phyloP scores from a whole-genome alignment of 345 rosid species.

The Bruguiera sexangula region DNA sequence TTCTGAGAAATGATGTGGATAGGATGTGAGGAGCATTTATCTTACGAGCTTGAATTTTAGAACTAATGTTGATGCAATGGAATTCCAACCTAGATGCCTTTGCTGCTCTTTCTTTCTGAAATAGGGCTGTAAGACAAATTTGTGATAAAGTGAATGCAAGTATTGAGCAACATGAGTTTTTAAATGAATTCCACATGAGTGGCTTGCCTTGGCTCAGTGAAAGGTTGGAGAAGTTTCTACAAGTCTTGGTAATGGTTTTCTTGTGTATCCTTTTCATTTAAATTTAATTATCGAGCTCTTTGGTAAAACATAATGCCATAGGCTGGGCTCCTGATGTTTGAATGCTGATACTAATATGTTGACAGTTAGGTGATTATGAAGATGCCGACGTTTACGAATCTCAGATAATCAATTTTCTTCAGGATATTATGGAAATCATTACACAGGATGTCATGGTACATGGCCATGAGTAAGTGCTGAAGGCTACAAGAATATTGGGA shows the following conservation, averaged over 20 bases:
- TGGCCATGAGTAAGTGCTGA: slow-evolving; percentile 66
- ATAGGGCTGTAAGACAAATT: slow-evolving; percentile 57
- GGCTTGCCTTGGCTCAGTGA: slow-evolving; percentile 75
- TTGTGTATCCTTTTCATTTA: slow-evolving; percentile 3
- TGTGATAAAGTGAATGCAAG: slow-evolving; percentile 49
- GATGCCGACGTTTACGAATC: slow-evolving; percentile 43
- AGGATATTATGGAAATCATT: slow-evolving; percentile 88
- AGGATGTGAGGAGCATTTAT: slow-evolving; percentile 43
- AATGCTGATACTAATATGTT: slow-evolving; percentile 21
- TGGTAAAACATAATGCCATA: neutral
- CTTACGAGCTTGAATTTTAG: slow-evolving; percentile 5
- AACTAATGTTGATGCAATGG: slow-evolving; percentile 1
- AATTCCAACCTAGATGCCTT: slow-evolving; percentile 9
- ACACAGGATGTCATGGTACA: slow-evolving; percentile 65
- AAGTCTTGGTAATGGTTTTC: slow-evolving; percentile 50
- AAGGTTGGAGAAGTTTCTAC: slow-evolving; percentile 71
- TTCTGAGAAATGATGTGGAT: slow-evolving; percentile 68
- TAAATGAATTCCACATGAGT: slow-evolving; percentile 58
- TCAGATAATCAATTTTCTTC: slow-evolving; percentile 83
- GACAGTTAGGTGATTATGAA: slow-evolving; percentile 48
- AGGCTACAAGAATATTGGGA: slow-evolving; percentile 15
- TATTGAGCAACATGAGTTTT: slow-evolving; percentile 45
- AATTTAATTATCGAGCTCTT: slow-evolving; percentile 10
- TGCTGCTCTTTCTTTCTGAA: slow-evolving; percentile 17
- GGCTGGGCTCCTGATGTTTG: neutral